A percentile compares a stretch with the other conserved stretches of the same genome.
phyloP scores from a whole-genome alignment of 2,329 filamentous ascomycete genomes.

The Hirsutella minnesotensis region DNA sequence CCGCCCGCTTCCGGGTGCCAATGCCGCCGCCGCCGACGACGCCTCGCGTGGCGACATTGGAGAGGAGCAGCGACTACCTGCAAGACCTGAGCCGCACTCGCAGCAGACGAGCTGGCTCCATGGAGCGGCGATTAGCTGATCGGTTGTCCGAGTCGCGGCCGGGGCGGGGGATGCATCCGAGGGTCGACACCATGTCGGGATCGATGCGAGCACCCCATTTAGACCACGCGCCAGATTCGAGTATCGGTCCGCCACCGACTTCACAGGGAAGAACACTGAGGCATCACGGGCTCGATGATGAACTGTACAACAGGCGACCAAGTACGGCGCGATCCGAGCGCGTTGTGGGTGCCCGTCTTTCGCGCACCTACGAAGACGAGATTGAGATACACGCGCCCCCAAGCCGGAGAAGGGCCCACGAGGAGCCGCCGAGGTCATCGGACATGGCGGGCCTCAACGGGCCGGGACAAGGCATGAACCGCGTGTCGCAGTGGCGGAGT shows the following conservation, averaged over 20 bases:
- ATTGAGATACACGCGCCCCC: constrained; percentile 15
- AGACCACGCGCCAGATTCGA: neutral
- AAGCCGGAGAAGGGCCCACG: constrained; percentile 14
- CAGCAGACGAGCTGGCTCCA: constrained; percentile 27
- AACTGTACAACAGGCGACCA: constrained; percentile 16
- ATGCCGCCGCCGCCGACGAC: neutral
- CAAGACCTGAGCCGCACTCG: constrained; percentile 30
- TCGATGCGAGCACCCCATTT: neutral
- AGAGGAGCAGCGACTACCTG: constrained; percentile 22
- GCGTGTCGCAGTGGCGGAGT: constrained; percentile 36
- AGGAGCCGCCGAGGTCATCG: constrained; percentile 23
- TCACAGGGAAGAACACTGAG: constrained; percentile 11
- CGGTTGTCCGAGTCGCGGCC: constrained; percentile 34
- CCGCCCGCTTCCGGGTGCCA: constrained; percentile 2
- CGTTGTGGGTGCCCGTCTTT: constrained; percentile 13
- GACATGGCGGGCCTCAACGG: constrained; percentile 35
- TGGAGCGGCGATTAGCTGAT: constrained; percentile 38
- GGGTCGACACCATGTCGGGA: constrained; percentile 21
- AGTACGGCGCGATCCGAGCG: constrained; percentile 18
- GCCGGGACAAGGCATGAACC: constrained; percentile 28
- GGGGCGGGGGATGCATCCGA: constrained; percentile 4
- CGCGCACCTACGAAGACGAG: constrained; percentile 21
- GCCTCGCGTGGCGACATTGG: neutral
- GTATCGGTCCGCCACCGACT: constrained; percentile 2
- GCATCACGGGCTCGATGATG: constrained; percentile 28